Evolutionary conservation across 257 asterid species (phyloP).

Genomic region (Misopates orontium): DNA sequence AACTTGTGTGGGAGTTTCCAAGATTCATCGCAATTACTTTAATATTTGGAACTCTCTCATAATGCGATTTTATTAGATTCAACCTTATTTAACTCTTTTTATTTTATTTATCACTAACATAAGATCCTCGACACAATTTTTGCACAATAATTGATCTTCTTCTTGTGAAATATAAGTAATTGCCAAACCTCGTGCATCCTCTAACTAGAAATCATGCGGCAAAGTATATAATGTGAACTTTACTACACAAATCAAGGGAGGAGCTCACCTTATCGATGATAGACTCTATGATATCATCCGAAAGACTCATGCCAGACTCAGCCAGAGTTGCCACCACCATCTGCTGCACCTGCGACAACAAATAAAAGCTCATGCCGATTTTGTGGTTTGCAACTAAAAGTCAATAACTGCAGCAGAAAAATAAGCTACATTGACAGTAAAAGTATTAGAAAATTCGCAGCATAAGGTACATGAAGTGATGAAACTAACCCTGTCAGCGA

Average conservation of each 20-base stretch:
- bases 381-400: too few species aligned
- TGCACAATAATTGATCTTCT: too few species aligned
- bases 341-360: constrained; percentile 69
- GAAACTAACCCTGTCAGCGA: constrained; percentile 83
- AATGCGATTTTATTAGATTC: too few species aligned
- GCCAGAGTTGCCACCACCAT: constrained; percentile 98
- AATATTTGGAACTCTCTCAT: too few species aligned
- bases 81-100: too few species aligned
- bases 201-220: too few species aligned
- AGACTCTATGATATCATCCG: constrained; percentile 82
- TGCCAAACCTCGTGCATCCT: neutral
- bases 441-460: constrained; percentile 34
- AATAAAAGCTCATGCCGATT: constrained; percentile 28
- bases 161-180: too few species aligned
- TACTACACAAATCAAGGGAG: neutral
- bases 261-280: constrained; percentile 68
- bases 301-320: constrained; percentile 91
- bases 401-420: neutral
- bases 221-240: neutral
- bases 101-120: too few species aligned
- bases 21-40: too few species aligned
- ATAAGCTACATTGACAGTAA: neutral
- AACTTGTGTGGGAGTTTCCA: too few species aligned
- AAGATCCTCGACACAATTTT: too few species aligned
- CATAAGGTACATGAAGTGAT: constrained; percentile 30